Percentiles rank a stretch among this genome's conserved stretches.
Evolutionary conservation across 208 protist species (phyloP).

Genomic region (Leishmania major): DNA sequence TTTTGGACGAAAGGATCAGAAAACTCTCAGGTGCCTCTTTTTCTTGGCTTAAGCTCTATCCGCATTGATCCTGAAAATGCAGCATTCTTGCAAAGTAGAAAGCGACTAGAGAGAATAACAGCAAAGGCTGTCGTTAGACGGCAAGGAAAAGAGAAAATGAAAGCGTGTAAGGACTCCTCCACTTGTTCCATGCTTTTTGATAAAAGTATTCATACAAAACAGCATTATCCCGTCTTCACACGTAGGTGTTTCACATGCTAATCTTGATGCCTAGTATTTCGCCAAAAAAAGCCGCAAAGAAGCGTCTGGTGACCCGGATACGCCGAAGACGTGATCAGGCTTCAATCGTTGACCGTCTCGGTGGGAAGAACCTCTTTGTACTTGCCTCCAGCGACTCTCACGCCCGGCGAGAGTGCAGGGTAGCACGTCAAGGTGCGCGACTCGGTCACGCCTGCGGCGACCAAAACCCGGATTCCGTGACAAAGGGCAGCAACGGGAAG

Average conservation of each 20-base stretch:
- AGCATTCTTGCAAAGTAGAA: neutral
- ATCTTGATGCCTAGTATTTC: conserved; percentile 24
- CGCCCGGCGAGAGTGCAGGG: conserved; percentile 33
- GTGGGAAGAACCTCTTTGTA: conserved; percentile 42
- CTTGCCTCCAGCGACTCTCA: conserved; percentile 22
- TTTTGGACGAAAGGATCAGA: neutral
- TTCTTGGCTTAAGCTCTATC: neutral
- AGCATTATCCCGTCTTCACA: neutral
- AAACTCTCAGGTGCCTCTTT: neutral
- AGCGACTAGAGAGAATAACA: conserved; percentile 5
- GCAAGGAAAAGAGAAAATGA: conserved; percentile 7
- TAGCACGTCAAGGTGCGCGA: conserved; percentile 40
- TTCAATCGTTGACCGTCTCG: conserved; percentile 39
- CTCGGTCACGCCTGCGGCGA: conserved; percentile 30
- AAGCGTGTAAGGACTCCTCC: neutral
- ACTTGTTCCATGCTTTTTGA: no score
- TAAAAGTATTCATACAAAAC: conserved; percentile 6
- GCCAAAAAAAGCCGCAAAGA: conserved; percentile 33
- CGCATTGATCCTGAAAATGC: neutral
- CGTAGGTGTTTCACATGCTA: neutral
- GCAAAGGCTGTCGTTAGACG: neutral
- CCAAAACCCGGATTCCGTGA: conserved; percentile 39
- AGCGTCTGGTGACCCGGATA: conserved; percentile 37
- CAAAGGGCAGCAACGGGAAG: conserved; percentile 39
- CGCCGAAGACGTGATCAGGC: conserved; percentile 37